A percentile compares a stretch with the other conserved stretches of the same genome.
Conservation (phyloP, 495 filamentous ascomycete genomes). For the Annulohypoxylon bovei region DNA sequence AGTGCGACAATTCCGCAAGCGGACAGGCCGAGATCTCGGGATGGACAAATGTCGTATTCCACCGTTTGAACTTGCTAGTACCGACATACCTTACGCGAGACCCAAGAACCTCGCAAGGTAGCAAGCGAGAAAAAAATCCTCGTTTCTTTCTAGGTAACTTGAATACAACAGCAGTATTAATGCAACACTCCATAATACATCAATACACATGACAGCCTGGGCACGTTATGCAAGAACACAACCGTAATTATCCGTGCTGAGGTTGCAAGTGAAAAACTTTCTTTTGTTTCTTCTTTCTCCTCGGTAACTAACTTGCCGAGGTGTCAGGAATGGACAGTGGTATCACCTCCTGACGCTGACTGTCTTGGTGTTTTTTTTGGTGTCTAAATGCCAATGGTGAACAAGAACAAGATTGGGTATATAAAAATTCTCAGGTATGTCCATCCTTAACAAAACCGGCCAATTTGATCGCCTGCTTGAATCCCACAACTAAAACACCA, state of each 20-base stretch:
- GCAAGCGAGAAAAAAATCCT: conserved; percentile 24
- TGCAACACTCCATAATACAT: conserved; percentile 28
- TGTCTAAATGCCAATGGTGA: conserved; percentile 28
- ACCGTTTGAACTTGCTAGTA: conserved; percentile 2
- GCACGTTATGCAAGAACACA: conserved; percentile 19
- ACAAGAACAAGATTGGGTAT: conserved; percentile 31
- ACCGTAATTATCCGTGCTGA: conserved; percentile 40
- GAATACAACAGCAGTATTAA: conserved; percentile 16
- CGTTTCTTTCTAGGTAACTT: conserved; percentile 2
- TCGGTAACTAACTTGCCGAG: conserved; percentile 31
- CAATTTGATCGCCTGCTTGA: conserved; percentile 23
- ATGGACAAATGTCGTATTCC: conserved; percentile 31
- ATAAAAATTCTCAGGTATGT: conserved; percentile 38
- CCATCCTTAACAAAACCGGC: conserved; percentile 18
- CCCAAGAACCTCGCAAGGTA: not conserved
- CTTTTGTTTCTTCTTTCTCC: conserved; percentile 13
- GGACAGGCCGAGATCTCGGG: conserved; percentile 36
- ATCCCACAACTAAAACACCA: conserved; percentile 18
- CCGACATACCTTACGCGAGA: conserved; percentile 11
- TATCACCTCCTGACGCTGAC: conserved; percentile 28
- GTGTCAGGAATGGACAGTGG: conserved; percentile 22
- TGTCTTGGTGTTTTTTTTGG: conserved; percentile 13
- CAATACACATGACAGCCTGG: not conserved
- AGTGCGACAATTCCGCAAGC: conserved; percentile 25
- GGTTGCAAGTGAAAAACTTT: not conserved